Conservation (phyloP, 1,284 basidiomycete species). For the Singerocomus inundabilis region DNA sequence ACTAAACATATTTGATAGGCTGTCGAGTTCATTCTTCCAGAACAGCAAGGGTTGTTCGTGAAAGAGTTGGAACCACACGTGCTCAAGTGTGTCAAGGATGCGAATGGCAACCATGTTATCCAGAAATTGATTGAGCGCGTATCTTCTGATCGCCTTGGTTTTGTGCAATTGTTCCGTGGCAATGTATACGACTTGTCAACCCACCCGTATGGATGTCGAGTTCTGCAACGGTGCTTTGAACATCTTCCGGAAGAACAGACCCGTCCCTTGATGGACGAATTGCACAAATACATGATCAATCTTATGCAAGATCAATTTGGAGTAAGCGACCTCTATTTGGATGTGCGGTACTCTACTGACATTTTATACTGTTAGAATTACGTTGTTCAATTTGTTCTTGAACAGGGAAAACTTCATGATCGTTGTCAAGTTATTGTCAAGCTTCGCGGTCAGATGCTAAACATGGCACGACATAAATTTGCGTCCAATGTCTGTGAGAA, state of each 20-base stretch:
- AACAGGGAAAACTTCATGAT: constrained; percentile 74
- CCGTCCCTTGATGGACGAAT: constrained; percentile 78
- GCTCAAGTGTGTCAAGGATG: constrained; percentile 86
- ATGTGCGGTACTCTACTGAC: constrained; percentile 2
- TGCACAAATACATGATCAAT: constrained; percentile 69
- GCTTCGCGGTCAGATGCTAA: constrained; percentile 77
- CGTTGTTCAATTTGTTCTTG: constrained; percentile 92
- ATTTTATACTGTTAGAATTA: constrained; percentile 68
- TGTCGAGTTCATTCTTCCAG: constrained; percentile 77
- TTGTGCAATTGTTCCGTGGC: constrained; percentile 78
- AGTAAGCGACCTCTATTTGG: constrained; percentile 42
- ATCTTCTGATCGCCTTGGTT: constrained; percentile 70
- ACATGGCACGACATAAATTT: constrained; percentile 89
- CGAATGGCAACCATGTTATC: constrained; percentile 94
- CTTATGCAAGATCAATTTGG: constrained; percentile 90
- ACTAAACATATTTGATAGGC: constrained; percentile 49
- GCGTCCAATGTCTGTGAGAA: constrained; percentile 98
- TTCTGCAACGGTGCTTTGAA: constrained; percentile 92
- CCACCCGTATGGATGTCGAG: constrained; percentile 94
- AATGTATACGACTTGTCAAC: constrained; percentile 84
- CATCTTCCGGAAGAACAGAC: constrained; percentile 72
- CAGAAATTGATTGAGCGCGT: constrained; percentile 87
- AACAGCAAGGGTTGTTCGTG: constrained; percentile 76
- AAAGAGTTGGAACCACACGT: constrained; percentile 82
- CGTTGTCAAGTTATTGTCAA: constrained; percentile 66